phyloP scores from a whole-genome alignment of 805 yeast genomes.

The Lipomyces yamadae region DNA sequence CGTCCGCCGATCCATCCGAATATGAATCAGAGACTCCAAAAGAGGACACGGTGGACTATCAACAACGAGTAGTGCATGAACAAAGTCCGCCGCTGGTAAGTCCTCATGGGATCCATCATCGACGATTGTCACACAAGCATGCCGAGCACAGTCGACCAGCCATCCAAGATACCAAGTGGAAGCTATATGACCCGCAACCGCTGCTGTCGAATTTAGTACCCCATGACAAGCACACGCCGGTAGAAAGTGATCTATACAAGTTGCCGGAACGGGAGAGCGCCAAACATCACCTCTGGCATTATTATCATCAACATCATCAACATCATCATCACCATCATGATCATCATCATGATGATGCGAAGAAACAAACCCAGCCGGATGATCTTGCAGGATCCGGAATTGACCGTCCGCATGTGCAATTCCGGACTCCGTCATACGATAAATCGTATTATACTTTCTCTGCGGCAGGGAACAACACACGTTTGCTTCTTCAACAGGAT shows the following conservation, averaged over 20 bases:
- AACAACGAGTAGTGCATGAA: not conserved
- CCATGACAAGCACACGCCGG: not conserved
- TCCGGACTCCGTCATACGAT: conserved; percentile 24
- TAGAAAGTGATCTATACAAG: not conserved
- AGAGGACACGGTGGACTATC: conserved; percentile 2
- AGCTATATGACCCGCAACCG: conserved; percentile 33
- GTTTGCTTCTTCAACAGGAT: conserved; percentile 13
- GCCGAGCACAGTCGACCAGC: not conserved
- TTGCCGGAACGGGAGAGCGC: not conserved
- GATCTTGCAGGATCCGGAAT: not conserved
- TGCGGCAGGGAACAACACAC: conserved; percentile 23
- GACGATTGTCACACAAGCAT: not conserved
- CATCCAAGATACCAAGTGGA: conserved; percentile 28
- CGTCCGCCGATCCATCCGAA: conserved; percentile 11
- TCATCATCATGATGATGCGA: not conserved
- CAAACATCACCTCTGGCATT: conserved; percentile 13
- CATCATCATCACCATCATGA: not conserved
- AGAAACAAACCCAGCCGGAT: not conserved
- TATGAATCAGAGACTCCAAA: not conserved
- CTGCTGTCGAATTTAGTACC: conserved; percentile 23
- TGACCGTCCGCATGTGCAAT: not conserved
- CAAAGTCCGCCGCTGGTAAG: not conserved
- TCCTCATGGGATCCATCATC: conserved; percentile 15
- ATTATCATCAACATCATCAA: conserved; percentile 9
- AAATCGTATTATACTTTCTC: conserved; percentile 31